Evolutionary conservation across 1,284 basidiomycete genomes (phyloP), one percentile per base, ranked within the genome.

Genomic region (Gymnopus androsaceus): DNA sequence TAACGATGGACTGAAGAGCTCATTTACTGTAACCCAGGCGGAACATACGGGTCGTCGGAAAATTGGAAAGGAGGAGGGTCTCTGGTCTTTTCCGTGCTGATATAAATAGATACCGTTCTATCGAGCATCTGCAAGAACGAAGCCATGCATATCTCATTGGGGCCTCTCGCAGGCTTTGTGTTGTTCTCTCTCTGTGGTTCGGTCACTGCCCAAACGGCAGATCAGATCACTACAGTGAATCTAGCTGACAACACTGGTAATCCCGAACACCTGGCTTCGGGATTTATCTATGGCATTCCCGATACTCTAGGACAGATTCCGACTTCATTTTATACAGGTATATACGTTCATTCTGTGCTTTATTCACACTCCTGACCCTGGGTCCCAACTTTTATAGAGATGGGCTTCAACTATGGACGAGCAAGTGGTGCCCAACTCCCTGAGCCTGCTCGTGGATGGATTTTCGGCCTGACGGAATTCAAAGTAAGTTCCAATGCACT

Each of bases 321-420:
- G 0, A 54, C 55, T 9, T 42, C 51, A 1, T 62, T 62, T 21
- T 64, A 63, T 48, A 61, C 60, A 8, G 53, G 63, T 64, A 50
- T 14, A 0, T 1, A 41, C 8, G 4, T 12, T 38, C n/a, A 36
- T 23, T 11, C 33, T 23, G 4, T 38, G 11, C 15, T 14, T 37
- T 27, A 21, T 21, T 9, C 6, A 9, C 5, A 7, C 11, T 30
- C 14, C 9, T 25, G 7, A 3, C 4, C 11, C 4, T 19, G 19
- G 3, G 23, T 27, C 23, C 19, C 15, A 3, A 27, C 41, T 27
- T 46, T 21, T n/a, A 3, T 14, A 63, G 63, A 60, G n/a, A 61
- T 63, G 59, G 63, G 63, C 0, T 61, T 64, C 56, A 64, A 64
- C 51, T 63, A 64, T 41, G 56, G 63, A 17, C 61, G 60, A 34